Evolutionary conservation across 1,284 basidiomycete genomes (phyloP).

Genomic region (Leccinum pachyderme): DNA sequence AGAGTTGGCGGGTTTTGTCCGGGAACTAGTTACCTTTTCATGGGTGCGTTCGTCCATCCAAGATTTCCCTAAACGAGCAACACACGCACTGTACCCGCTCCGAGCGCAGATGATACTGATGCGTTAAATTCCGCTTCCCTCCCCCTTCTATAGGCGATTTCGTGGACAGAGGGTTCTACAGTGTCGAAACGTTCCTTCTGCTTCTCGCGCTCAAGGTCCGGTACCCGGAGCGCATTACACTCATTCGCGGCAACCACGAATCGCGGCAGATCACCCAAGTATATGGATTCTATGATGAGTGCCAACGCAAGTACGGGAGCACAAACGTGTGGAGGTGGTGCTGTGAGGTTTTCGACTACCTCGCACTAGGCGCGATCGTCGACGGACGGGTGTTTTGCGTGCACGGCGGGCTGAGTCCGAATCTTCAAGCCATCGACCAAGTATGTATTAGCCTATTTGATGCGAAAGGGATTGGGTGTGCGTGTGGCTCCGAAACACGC

Average conservation of each 20-base stretch:
- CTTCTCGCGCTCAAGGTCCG: constrained; percentile 95
- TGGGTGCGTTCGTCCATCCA: constrained; percentile 63
- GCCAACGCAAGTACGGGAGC: constrained; percentile 93
- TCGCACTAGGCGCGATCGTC: constrained; percentile 91
- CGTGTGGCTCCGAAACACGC: constrained; percentile 27
- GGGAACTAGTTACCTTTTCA: constrained; percentile 97
- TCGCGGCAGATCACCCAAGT: constrained; percentile 99
- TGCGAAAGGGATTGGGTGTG: constrained; percentile 3
- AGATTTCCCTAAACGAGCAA: not conserved
- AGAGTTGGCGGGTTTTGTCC: constrained; percentile 94
- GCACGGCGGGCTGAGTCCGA: constrained; percentile 92
- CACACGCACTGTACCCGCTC: not conserved
- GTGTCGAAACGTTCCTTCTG: constrained; percentile 95
- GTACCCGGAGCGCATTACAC: constrained; percentile 95
- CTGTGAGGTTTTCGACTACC: constrained; percentile 98
- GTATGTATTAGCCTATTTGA: constrained; percentile 43
- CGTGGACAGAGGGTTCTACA: constrained; percentile 96
- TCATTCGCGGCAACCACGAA: constrained; percentile 98
- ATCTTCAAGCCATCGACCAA: constrained; percentile 82
- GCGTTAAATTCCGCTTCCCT: not conserved
- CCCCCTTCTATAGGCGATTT: constrained; percentile 69
- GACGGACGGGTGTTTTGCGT: constrained; percentile 93
- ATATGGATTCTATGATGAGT: constrained; percentile 99
- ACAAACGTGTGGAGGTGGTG: constrained; percentile 98
- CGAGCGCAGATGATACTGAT: constrained; percentile 8